Percentiles rank a stretch among this genome's conserved stretches.
Conservation (phyloP, 768 basidiomycete species). For the Rhodotorula sphaerocarpa region DNA sequence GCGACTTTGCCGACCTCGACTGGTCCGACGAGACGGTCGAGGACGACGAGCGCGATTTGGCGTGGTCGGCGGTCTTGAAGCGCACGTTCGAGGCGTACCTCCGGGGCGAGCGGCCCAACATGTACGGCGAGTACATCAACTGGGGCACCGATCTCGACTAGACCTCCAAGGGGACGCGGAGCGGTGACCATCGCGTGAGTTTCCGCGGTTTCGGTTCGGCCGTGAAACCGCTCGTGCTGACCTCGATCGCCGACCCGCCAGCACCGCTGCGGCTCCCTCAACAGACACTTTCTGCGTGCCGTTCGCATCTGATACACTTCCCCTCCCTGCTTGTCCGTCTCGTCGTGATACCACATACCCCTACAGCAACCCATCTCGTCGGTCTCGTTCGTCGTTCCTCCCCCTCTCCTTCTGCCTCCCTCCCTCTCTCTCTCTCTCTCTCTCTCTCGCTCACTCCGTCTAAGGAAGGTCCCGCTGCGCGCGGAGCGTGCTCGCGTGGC, state of each 20-base stretch:
- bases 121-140: conserved; percentile 46
- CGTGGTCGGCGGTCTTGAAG: conserved; percentile 91
- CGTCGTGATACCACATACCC: no score
- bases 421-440: not conserved
- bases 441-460: not conserved
- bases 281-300: no score
- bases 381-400: not conserved
- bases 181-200: not conserved
- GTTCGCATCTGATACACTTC: not conserved
- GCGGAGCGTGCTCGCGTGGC: no score
- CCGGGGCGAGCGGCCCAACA: conserved; percentile 82
- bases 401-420: not conserved
- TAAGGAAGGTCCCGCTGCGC: no score
- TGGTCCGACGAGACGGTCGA: conserved; percentile 42
- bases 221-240: no score
- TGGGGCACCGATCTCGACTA: conserved; percentile 11
- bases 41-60: conserved; percentile 61
- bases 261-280: no score
- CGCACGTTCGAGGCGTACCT: conserved; percentile 89
- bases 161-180: no score
- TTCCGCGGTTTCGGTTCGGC: no score
- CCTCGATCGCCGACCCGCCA: no score
- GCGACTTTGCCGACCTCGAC: conserved; percentile 26
- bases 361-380: no score
- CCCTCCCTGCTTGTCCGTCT: not conserved